A percentile compares a stretch with the other conserved stretches of the same genome.
These are phyloP conservation scores for Annulohypoxylon stygium DNA, from an alignment of 495 filamentous ascomycete species.

Conservation along the genomic window DNA sequence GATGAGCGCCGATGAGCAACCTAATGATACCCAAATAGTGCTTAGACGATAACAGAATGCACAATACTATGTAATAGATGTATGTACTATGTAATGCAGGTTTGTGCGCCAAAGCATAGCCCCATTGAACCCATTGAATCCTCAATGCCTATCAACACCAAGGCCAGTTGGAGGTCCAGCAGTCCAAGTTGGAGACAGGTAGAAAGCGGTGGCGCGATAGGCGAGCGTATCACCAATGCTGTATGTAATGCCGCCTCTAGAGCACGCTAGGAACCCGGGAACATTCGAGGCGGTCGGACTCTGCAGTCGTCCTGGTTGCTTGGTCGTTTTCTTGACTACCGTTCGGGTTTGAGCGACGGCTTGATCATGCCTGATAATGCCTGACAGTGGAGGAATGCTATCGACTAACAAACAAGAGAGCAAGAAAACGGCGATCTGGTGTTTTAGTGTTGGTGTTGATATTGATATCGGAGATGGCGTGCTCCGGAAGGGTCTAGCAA, in stretches of 20 bases:
- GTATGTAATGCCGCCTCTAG: slow-evolving; percentile 17
- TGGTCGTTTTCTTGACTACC: slow-evolving; percentile 1
- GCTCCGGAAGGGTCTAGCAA: slow-evolving; percentile 13
- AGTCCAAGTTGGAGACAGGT: slow-evolving; percentile 4
- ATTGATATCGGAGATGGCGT: slow-evolving; percentile 20
- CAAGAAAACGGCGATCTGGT: not conserved
- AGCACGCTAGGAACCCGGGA: slow-evolving; percentile 10
- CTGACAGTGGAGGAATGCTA: slow-evolving; percentile 17
- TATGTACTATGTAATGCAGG: slow-evolving; percentile 18
- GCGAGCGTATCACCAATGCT: slow-evolving; percentile 32
- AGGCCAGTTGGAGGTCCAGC: not conserved
- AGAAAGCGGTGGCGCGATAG: slow-evolving; percentile 13
- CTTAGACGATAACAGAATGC: slow-evolving; percentile 19
- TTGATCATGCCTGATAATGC: slow-evolving; percentile 13
- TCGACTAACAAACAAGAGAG: slow-evolving; percentile 20
- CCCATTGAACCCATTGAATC: slow-evolving; percentile 32
- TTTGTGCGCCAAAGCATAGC: slow-evolving; percentile 30
- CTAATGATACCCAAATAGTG: slow-evolving; percentile 34
- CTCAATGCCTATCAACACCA: slow-evolving; percentile 17
- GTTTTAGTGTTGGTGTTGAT: not conserved
- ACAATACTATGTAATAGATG: slow-evolving; percentile 1
- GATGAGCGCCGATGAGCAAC: slow-evolving; percentile 47
- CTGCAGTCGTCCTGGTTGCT: not conserved
- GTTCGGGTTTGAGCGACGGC: slow-evolving; percentile 11
- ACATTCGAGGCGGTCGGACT: slow-evolving; percentile 2